These are phyloP conservation scores for Viola pubescens DNA, from an alignment of 441 rosid genomes.

Conservation along the genomic window DNA sequence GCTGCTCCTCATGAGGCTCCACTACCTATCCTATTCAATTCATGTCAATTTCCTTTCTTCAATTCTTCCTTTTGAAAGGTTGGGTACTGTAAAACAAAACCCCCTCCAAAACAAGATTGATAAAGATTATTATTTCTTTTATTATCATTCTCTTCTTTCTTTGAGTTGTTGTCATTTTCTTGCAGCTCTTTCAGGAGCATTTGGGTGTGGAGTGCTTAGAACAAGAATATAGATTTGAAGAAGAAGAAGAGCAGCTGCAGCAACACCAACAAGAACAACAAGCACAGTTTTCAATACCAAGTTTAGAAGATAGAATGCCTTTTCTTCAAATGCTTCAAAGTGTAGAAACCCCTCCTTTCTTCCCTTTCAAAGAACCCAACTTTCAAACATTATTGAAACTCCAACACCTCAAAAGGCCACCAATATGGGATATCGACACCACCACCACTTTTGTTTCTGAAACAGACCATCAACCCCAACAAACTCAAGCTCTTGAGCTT, in stretches of 20 bases:
- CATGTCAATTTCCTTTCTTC: constrained; percentile 4
- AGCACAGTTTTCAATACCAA: constrained; percentile 21
- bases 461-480: constrained; percentile 34
- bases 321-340: constrained; percentile 67
- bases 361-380: constrained; percentile 49
- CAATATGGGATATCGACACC: constrained; percentile 29
- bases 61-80: background rate
- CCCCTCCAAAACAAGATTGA: constrained; percentile 2
- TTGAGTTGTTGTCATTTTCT: constrained; percentile 14
- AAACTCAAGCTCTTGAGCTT: constrained; percentile 38
- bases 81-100: constrained; percentile 2
- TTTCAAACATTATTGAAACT: constrained; percentile 50
- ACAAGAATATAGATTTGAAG: constrained; percentile 33
- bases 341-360: constrained; percentile 40
- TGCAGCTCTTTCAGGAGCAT: constrained; percentile 47
- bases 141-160: background rate
- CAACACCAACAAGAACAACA: constrained; percentile 29
- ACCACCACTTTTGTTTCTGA: constrained; percentile 14
- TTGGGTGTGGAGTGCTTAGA: constrained; percentile 34
- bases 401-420: constrained; percentile 48
- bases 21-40: constrained; percentile 28
- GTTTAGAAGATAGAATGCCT: constrained; percentile 48
- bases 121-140: background rate
- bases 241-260: constrained; percentile 12
- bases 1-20: constrained; percentile 27